Evolutionary conservation across 2,329 filamentous ascomycete species (phyloP).

Genomic region (Pseudogymnoascus sp.): DNA sequence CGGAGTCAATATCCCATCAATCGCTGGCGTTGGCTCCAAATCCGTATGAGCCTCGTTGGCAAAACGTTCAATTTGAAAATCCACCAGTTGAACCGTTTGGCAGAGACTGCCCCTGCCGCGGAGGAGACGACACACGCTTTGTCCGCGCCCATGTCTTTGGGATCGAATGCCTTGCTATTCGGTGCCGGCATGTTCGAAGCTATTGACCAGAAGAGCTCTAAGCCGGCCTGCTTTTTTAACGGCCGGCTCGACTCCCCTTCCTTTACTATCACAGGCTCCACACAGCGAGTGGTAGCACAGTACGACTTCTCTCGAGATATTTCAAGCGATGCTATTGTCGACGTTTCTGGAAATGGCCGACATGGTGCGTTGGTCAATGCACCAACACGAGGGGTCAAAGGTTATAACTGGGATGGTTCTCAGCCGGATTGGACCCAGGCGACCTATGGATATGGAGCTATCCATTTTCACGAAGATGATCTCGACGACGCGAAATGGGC

Average conservation of each 20-base stretch:
- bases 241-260: constrained; percentile 19
- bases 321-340: constrained; percentile 21
- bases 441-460: constrained; percentile 31
- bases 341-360: constrained; percentile 23
- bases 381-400: constrained; percentile 29
- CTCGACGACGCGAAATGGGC: constrained; percentile 32
- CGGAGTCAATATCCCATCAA: constrained; percentile 5
- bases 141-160: background rate
- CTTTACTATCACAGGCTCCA: constrained; percentile 13
- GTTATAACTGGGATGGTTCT: constrained; percentile 29
- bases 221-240: constrained; percentile 17
- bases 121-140: background rate
- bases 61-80: constrained; percentile 11
- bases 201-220: background rate
- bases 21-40: constrained; percentile 14
- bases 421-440: constrained; percentile 30
- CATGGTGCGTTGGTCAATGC: constrained; percentile 29
- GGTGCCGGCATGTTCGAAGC: constrained; percentile 12
- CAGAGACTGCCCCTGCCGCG: constrained; percentile 1
- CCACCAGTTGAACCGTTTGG: constrained; percentile 11
- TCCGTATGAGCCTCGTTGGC: constrained; percentile 10
- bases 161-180: constrained; percentile 3
- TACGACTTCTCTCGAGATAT: constrained; percentile 24
- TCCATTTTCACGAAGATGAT: constrained; percentile 35
- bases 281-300: constrained; percentile 11